Base-by-base conservation (phyloP, 176 grass and related monocot species). In the Guadua angustifolia region DNA sequence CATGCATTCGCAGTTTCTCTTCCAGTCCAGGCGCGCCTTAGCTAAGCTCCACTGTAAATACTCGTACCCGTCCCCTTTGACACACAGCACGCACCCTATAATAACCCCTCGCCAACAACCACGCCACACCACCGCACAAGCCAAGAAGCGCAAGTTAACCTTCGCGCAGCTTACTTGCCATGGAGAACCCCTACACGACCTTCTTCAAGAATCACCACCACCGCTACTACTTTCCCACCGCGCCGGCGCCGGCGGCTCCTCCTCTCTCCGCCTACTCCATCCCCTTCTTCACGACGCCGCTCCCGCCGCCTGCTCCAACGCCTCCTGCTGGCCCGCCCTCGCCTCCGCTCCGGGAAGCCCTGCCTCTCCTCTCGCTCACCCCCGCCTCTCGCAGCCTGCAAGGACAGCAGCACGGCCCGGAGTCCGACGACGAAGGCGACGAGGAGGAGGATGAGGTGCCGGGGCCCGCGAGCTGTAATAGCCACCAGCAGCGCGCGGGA, bases 101-200 rank as follows among this genome's bases (percentile, higher is more conserved):
- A 75, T 86, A 83, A 82, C 78, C 79, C 63, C 16, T 35, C 35
- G 76, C 60, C 78, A 86, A 91, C 82, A 8, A 89, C 87, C 81
- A 71, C 72, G 79, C 79, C 52, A 55, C 87, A 18, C 53, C 52
- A 68, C 69, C 43, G 51, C 66, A 84, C 74, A 57, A 67, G 69
- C 61, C 39, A 13, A 50, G 43, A 49, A 56, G 26, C 18, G 49
- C 56, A 58, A 75, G 61, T 47, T 67, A 77, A 33, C 35, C 26
- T 9, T 22, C 4, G 49, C 58, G 19, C 26, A 33, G 60, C 33
- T 78, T 45, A 13, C 71, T 33, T 66, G 85, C 71, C 82, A 94
- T 97, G 95, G 92, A 94, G 86, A 92, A 93, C 85, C 89, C 89
- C 59, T 98, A 95, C 85, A 71, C 85, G 16, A 86, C 82, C 80